Percentiles rank a stretch among this genome's conserved stretches.
Evolutionary conservation across 2,329 filamentous ascomycete species (phyloP).

Genomic region (Bisporella sp.): DNA sequence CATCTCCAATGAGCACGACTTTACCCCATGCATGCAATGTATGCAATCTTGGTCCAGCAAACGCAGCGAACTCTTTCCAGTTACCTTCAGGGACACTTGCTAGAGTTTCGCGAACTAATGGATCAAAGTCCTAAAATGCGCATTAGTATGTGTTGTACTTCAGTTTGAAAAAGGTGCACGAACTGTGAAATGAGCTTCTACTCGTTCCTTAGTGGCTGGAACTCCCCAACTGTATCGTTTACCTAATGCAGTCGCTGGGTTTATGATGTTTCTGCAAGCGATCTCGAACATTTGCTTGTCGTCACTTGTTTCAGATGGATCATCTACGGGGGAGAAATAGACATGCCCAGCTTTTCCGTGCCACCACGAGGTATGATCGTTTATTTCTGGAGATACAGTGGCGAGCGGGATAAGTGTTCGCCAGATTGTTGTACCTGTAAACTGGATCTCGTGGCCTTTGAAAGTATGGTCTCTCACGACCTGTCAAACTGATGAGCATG

Average conservation of each 20-base stretch:
- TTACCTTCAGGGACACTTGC: slow-evolving; percentile 29
- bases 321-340: slow-evolving; percentile 34
- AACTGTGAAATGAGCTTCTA: slow-evolving; percentile 15
- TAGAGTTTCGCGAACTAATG: slow-evolving; percentile 33
- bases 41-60: slow-evolving; percentile 37
- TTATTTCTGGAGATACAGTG: slow-evolving; percentile 26
- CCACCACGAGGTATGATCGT: slow-evolving; percentile 34
- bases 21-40: slow-evolving; percentile 35
- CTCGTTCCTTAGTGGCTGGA: slow-evolving; percentile 29
- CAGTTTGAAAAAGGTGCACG: too few species aligned
- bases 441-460: slow-evolving; percentile 36
- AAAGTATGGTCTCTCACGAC: slow-evolving; percentile 35
- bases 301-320: slow-evolving; percentile 10
- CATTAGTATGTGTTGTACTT: too few species aligned
- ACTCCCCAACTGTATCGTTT: slow-evolving; percentile 32
- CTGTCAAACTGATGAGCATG: slow-evolving; percentile 17
- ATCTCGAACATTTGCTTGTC: slow-evolving; percentile 33
- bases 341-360: slow-evolving; percentile 35
- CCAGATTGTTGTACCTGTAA: slow-evolving; percentile 43
- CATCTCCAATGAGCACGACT: slow-evolving; percentile 45
- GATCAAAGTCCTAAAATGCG: slow-evolving; percentile 28
- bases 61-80: slow-evolving; percentile 42
- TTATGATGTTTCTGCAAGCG: slow-evolving; percentile 28
- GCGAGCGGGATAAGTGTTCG: slow-evolving; percentile 34
- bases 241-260: slow-evolving; percentile 24